Evolutionary conservation across 192 early-diverging fungal species (phyloP).

Genomic region (Podila clonocystis): DNA sequence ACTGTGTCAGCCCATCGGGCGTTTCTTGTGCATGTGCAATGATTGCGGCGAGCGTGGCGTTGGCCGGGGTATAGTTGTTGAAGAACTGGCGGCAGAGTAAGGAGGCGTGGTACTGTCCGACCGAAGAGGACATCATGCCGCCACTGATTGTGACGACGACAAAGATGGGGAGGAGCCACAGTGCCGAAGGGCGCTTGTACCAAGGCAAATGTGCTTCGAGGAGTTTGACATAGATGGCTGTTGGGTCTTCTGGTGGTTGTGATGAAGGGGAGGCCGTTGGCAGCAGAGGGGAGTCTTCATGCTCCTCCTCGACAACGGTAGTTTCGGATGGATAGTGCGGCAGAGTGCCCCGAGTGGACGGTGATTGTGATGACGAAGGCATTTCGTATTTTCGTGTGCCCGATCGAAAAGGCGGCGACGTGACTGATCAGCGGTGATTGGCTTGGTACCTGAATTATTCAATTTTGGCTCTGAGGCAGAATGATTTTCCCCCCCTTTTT

Average conservation of each 20-base stretch:
- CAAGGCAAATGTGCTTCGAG: slow-evolving; percentile 26
- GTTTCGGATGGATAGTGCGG: too few species aligned
- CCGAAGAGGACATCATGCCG: slow-evolving; percentile 24
- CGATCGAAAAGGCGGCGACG: too few species aligned
- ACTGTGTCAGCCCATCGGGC: neutral
- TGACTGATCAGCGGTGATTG: too few species aligned
- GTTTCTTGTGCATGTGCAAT: neutral
- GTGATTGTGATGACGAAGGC: too few species aligned
- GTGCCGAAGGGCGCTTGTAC: slow-evolving; percentile 34
- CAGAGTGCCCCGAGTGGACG: too few species aligned
- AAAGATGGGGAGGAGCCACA: slow-evolving; percentile 31
- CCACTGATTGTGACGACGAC: slow-evolving; percentile 8
- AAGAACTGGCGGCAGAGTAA: slow-evolving; percentile 31
- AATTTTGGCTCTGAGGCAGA: too few species aligned
- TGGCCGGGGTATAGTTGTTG: slow-evolving; percentile 18
- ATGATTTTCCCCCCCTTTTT: too few species aligned
- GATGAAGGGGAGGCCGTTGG: too few species aligned
- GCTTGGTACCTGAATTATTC: too few species aligned
- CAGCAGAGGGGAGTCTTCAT: too few species aligned
- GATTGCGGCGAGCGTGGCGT: slow-evolving; percentile 4
- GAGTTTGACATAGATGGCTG: slow-evolving; percentile 23
- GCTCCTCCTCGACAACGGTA: too few species aligned
- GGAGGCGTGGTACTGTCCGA: slow-evolving; percentile 28
- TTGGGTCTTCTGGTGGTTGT: slow-evolving; percentile 12
- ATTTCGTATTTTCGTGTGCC: too few species aligned